Evolutionary conservation across 1,139 yeast genomes (phyloP), one percentile per base, ranked within the genome.

Genomic region (Scheffersomyces titani): DNA sequence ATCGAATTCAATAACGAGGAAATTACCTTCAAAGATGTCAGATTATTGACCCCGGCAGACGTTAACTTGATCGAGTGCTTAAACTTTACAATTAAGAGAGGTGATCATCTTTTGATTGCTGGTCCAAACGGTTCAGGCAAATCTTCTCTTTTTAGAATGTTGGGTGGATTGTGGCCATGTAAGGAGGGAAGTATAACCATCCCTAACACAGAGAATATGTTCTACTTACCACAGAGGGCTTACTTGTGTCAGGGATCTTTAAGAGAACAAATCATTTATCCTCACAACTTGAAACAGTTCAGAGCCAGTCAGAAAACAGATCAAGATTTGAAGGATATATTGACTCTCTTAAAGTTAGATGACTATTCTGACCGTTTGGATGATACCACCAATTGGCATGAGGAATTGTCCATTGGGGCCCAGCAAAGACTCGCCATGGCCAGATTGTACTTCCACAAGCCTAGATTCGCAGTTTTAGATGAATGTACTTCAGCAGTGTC

Each of bases 121-220:
- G 98, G 98, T 0, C 98, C 98, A 7, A 93, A 93, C 69, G 98
- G 98, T 1, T 90, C 97, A 57, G 98, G 98, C 46, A 93, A 93
- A 72, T 92, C 97, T 0, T 92, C 98, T 0, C 76, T 93, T 58
- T 93, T 93, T 72, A 83, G 98, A 69, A 85, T 93, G 69, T 81
- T 93, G 53, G 98, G 98, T 55, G 97, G 97, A 0, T 80, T 93
- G 62, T 93, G 98, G 98, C 97, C 96, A 1, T 88, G 93, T 22
- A 83, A 84, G 53, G 82, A 76, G 36, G 87, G 91, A 44, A 75
- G 79, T 46, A 82, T 91, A 52, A 81, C 82, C 5, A 85, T 91
- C 53, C 97, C 97, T 11, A 82, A 82, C 49, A 77, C 86, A 5
- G 78, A 81, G 56, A 89, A 90, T 63, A 87, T 93, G 70, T 93